phyloP scores from a whole-genome alignment of 768 basidiomycete genomes.

The Termitomyces sp. region DNA sequence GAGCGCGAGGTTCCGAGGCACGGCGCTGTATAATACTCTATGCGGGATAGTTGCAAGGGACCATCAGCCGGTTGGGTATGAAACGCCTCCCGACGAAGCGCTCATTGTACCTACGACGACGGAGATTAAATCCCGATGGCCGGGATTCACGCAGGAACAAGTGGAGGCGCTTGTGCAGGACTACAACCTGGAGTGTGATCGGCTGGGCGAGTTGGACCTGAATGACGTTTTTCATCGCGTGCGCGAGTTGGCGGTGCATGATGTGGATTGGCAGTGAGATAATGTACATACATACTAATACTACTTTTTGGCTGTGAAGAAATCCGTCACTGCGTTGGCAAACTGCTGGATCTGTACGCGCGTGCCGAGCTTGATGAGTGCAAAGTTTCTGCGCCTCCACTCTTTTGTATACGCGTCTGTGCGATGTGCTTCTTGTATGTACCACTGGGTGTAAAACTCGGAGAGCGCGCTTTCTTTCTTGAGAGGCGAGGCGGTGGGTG shows the following conservation, averaged over 20 bases:
- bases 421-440: constrained; percentile 56
- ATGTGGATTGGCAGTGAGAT: constrained; percentile 31
- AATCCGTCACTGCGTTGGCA: constrained; percentile 25
- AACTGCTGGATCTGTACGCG: constrained; percentile 49
- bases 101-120: constrained; percentile 48
- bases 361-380: constrained; percentile 51
- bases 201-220: constrained; percentile 52
- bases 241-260: constrained; percentile 54
- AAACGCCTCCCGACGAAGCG: constrained; percentile 55
- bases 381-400: constrained; percentile 61
- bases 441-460: constrained; percentile 71
- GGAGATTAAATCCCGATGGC: constrained; percentile 69
- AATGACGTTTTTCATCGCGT: constrained; percentile 60
- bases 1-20: constrained; percentile 62
- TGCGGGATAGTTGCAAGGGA: constrained; percentile 39
- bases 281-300: neutral
- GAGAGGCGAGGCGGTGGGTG: constrained; percentile 39
- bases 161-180: constrained; percentile 55
- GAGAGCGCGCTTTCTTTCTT: constrained; percentile 68
- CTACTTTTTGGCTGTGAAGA: constrained; percentile 18
- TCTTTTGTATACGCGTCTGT: constrained; percentile 58
- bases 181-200: constrained; percentile 56
- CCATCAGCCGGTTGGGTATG: constrained; percentile 39
- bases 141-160: constrained; percentile 65
- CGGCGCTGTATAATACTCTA: constrained; percentile 71